Conservation (phyloP, 1,284 basidiomycete species). For the Wolfiporia cocos region DNA sequence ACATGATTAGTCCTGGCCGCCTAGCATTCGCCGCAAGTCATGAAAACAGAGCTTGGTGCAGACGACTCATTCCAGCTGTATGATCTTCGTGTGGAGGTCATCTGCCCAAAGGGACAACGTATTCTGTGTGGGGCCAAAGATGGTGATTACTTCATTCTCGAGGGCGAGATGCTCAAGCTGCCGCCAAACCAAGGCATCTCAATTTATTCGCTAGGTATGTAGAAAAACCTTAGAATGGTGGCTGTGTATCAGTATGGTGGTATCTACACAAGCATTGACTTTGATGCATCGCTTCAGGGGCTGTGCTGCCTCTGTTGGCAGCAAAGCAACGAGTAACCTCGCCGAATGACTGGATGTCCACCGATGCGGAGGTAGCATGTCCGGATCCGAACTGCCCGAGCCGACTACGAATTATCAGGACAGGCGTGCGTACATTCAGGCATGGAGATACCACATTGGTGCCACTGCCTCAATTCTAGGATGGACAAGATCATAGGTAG, state of each 20-base stretch:
- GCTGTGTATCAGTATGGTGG: too few relatives aligned
- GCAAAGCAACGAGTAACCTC: slow-evolving; percentile 54
- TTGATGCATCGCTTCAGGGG: too few relatives aligned
- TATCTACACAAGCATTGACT: too few relatives aligned
- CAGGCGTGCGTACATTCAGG: slow-evolving; percentile 46
- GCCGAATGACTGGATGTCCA: slow-evolving; percentile 60
- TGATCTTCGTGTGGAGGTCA: slow-evolving; percentile 51
- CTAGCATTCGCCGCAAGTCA: too few relatives aligned
- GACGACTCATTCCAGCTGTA: slow-evolving; percentile 42
- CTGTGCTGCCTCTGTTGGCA: slow-evolving; percentile 56
- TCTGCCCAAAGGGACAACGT: slow-evolving; percentile 47
- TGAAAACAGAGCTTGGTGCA: too few relatives aligned
- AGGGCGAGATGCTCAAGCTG: slow-evolving; percentile 11
- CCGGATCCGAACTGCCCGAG: slow-evolving; percentile 60
- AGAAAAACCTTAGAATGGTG: background rate
- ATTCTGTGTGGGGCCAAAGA: slow-evolving; percentile 57
- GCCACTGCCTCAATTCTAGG: too few relatives aligned
- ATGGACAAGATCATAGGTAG: too few relatives aligned
- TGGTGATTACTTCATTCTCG: slow-evolving; percentile 34
- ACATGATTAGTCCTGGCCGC: too few relatives aligned
- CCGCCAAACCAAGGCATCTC: slow-evolving; percentile 58
- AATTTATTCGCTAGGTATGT: slow-evolving; percentile 55
- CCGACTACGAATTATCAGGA: slow-evolving; percentile 44
- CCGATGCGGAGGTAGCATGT: slow-evolving; percentile 58
- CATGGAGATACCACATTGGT: slow-evolving; percentile 51